These are phyloP conservation scores for Neltuma alba DNA, from an alignment of 306 rosid species.

Conservation along the genomic window DNA sequence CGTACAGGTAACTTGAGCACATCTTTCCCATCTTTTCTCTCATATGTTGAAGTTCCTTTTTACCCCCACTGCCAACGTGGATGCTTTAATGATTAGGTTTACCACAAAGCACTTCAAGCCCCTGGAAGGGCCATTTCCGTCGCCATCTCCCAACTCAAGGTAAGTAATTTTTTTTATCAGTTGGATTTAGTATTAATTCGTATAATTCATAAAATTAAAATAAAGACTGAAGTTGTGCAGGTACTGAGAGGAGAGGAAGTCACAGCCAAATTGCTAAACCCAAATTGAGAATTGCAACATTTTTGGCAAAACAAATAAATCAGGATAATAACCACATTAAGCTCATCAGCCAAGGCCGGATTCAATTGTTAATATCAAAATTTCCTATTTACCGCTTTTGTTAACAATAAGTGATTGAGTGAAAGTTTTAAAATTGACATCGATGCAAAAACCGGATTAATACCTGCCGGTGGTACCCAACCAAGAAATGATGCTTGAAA, in stretches of 20 bases:
- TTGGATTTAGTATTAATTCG: background rate
- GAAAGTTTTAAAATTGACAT: constrained; percentile 4
- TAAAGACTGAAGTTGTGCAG: background rate
- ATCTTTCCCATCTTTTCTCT: background rate
- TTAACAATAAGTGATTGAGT: background rate
- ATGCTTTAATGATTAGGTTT: constrained; percentile 59
- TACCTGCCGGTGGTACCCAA: constrained; percentile 13
- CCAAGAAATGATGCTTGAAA: constrained; percentile 4
- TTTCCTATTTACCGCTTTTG: background rate
- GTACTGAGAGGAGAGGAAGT: constrained; percentile 16
- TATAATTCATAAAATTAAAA: background rate
- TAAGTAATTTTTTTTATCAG: background rate
- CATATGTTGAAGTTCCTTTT: background rate
- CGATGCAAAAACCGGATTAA: constrained; percentile 11
- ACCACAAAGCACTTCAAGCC: constrained; percentile 99
- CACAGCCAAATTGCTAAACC: background rate
- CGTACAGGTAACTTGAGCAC: constrained; percentile 64
- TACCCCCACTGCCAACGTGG: constrained; percentile 27
- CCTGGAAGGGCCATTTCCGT: constrained; percentile 98
- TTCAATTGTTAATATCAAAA: background rate
- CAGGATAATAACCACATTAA: background rate
- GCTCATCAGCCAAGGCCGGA: constrained; percentile 5
- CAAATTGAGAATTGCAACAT: background rate
- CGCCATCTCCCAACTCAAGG: constrained; percentile 82
- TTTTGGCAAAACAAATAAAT: background rate